Evolutionary conservation across 768 basidiomycete species (phyloP).

Genomic region (Termitomyces sp.): DNA sequence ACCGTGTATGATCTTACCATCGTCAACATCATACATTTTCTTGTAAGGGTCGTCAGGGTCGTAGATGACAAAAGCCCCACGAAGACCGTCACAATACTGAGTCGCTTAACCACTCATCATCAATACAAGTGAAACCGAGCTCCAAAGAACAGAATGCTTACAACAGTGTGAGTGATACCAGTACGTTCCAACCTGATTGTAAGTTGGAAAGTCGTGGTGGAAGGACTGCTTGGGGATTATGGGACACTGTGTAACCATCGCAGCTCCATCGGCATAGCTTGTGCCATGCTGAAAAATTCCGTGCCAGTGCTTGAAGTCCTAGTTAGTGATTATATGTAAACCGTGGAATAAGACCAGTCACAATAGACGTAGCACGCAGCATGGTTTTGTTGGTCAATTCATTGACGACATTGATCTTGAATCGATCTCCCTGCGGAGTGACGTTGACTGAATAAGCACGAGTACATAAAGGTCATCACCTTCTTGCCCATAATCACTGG

Average conservation of each 20-base stretch:
- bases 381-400: slow-evolving; percentile 1
- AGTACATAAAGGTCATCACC: not conserved
- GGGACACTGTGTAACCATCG: slow-evolving; percentile 3
- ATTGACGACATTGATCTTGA: slow-evolving; percentile 5
- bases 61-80: slow-evolving; percentile 4
- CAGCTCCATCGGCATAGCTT: not conserved
- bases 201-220: not conserved
- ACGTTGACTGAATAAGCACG: not conserved
- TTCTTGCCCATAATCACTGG: slow-evolving; percentile 2
- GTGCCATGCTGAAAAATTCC: slow-evolving; percentile 3
- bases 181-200: slow-evolving; percentile 1
- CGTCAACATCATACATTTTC: not conserved
- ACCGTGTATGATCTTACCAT: not conserved
- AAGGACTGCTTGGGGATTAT: slow-evolving; percentile 2
- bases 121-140: not conserved
- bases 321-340: not conserved
- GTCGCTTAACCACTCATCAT: not conserved
- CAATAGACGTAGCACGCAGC: slow-evolving; percentile 2
- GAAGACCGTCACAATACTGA: slow-evolving; percentile 6
- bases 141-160: not conserved
- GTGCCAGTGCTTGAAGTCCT: not conserved
- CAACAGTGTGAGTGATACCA: slow-evolving; percentile 8
- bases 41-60: slow-evolving; percentile 1
- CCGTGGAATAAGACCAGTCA: not conserved
- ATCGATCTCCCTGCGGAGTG: not conserved